Evolutionary conservation across 179 eudicot genomes (phyloP), one percentile per base, ranked within the genome.

Genomic region (Spergularia azorica): DNA sequence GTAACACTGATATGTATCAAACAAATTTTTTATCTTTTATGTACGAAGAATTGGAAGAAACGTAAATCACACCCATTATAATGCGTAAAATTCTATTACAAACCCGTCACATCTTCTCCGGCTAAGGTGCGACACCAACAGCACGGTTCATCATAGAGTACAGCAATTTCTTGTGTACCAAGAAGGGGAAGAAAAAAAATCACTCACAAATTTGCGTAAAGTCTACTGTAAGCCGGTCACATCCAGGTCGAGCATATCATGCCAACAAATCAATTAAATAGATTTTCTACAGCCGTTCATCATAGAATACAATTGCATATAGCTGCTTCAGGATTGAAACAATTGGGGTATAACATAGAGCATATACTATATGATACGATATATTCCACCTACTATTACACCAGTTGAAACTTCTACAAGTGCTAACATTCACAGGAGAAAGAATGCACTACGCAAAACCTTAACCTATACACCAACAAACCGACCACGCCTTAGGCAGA

Each of bases 381-480:
- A 13, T 73, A 14, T 7, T 63, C 20, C 64, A 57, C 56, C 60
- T 55, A 63, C 64, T 18, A 17, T 59, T 10, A 63, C 38, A 52
- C 46, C 71, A 41, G 26, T 71, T 74, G 21, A 50, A 48, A 74
- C 41, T 66, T 51, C 38, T 61, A 32, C 46, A 32, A 7, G 56
- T 60, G 18, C 17, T 50, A 67, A 39, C 63, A 52, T 61, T 74
- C 71, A 74, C 71, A 64, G 63, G 57, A 63, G 52, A 76, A 76
- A 76, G 76, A 76, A 76, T 57, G 41, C 72, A 64, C 3, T 71
- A 50, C 36, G 13, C 9, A 38, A 18, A 64, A 7, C 15, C 11
- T 26, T 20, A 67, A 21, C 61, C 60, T 73, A 67, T 73, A 72
- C 77, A 81, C 52, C 63, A 43, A 70, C 80, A 65, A 61, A 57